Percentiles rank a stretch among this genome's conserved stretches.
Evolutionary conservation across 768 basidiomycete species (phyloP).

Genomic region (Panaeolus cyanescens): DNA sequence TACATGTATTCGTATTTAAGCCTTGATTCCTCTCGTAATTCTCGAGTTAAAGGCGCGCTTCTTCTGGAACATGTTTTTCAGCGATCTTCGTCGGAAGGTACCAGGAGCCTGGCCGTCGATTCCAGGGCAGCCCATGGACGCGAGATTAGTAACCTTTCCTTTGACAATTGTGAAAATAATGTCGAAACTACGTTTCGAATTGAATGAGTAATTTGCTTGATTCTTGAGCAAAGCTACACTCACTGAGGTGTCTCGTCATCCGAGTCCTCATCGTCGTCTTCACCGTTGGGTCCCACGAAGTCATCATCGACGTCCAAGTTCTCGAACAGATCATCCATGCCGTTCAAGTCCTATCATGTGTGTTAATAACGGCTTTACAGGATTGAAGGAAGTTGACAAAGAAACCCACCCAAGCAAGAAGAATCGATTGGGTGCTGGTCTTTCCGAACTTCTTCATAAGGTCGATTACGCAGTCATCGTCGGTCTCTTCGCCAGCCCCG

Average conservation of each 20-base stretch:
- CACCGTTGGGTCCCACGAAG: slow-evolving; percentile 12
- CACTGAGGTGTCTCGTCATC: slow-evolving; percentile 22
- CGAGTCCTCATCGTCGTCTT: slow-evolving; percentile 14
- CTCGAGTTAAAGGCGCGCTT: slow-evolving; percentile 8
- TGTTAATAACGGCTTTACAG: neutral
- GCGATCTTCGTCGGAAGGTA: slow-evolving; percentile 15
- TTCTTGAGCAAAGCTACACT: slow-evolving; percentile 3
- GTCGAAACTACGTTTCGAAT: slow-evolving; percentile 16
- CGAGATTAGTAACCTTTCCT: slow-evolving; percentile 12
- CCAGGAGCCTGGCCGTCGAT: slow-evolving; percentile 26
- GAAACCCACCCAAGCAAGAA: slow-evolving; percentile 22
- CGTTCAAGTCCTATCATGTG: slow-evolving; percentile 13
- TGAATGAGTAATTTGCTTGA: neutral
- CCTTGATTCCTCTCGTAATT: neutral
- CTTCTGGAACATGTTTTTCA: slow-evolving; percentile 6
- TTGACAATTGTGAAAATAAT: slow-evolving; percentile 19
- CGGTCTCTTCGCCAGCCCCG: slow-evolving; percentile 20
- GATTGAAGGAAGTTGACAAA: neutral
- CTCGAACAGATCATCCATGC: slow-evolving; percentile 20
- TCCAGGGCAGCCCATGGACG: slow-evolving; percentile 22
- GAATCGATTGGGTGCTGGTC: slow-evolving; percentile 22
- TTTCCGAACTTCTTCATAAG: slow-evolving; percentile 20
- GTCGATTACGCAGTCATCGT: slow-evolving; percentile 24
- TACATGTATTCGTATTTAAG: neutral
- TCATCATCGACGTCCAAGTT: slow-evolving; percentile 23